Evolutionary conservation across 2,329 filamentous ascomycete genomes (phyloP), one percentile per base, ranked within the genome.

Genomic region (Hysterium pulicare): DNA sequence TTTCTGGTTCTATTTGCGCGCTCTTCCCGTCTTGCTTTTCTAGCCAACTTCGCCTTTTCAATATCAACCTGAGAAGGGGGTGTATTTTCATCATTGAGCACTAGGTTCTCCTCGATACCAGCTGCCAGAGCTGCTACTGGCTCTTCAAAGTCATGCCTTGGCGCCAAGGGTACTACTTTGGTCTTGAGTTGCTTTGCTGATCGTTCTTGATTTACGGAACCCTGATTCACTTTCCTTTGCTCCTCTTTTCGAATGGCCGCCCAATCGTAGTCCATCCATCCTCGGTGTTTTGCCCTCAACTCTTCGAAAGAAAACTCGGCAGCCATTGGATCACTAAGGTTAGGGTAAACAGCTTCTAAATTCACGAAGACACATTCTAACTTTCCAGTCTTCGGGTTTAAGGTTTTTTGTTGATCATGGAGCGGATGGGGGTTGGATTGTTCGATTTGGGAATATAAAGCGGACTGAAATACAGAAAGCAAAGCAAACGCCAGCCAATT

Each of bases 261-360:
- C 78, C 79, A 82, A 49, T 81, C 71, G 49, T 70, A 73, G 40
- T 73, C 61, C 46, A 78, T 64, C 77, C 78, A 83, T 1, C 91
- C 91, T 43, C 87, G 79, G 51, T 81, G 81, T 32, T 77, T 77
- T 22, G 91, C 91, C 69, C 90, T 82, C 17, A 98, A 71, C 68
- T 98, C 93, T 62, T 98, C 93, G 60, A 97, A 95, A 58, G 87
- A 91, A 48, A 87, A 77, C 66, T 96, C 91, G 23, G 82, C 82
- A 3, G 80, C 81, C 41, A 62, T 60, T 1, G 82, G 77, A 46
- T 86, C 78, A 34, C 84, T 79, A 17, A 81, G 79, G 30, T 84
- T 84, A 7, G 90, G 90, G 59, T 97, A 97, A 24, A 97, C 78
- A 23, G 83, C 82, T 62, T 90, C 83, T 39, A 97, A 75, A 58